Percentiles rank a stretch among this genome's conserved stretches.
These are phyloP conservation scores for Epichloe amarillans DNA, from an alignment of 2,329 filamentous ascomycete genomes.

Conservation along the genomic window DNA sequence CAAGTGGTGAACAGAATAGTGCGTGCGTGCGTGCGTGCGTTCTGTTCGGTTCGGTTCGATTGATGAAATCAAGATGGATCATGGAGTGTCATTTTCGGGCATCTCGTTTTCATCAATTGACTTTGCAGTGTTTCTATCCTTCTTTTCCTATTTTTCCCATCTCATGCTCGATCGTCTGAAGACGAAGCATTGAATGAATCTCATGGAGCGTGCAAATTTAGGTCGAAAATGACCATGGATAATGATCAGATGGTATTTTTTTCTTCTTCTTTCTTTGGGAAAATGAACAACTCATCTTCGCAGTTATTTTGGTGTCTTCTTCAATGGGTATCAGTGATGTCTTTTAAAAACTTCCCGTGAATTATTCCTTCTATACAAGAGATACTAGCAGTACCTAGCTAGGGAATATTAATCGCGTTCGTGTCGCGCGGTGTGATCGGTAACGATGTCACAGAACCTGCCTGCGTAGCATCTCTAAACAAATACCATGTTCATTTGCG, in stretches of 20 bases:
- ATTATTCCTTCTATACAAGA: no score
- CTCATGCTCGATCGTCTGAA: background rate
- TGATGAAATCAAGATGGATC: background rate
- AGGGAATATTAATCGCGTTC: no score
- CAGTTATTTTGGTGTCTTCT: no score
- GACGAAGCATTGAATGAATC: background rate
- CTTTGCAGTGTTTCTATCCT: background rate
- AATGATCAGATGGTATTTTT: background rate
- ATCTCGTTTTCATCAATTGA: background rate
- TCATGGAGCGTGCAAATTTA: background rate
- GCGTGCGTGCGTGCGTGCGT: background rate
- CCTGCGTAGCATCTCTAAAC: no score
- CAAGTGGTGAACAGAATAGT: slow-evolving; percentile 20
- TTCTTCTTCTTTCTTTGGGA: background rate
- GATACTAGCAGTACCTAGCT: no score
- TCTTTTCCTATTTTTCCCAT: background rate
- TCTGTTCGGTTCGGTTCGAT: background rate
- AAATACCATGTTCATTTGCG: no score
- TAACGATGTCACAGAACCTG: no score
- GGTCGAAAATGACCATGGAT: background rate
- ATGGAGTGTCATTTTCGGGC: background rate
- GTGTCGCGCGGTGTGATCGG: no score
- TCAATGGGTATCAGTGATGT: no score
- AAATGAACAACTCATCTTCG: no score
- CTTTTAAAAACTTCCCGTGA: no score